Evolutionary conservation across 2,329 filamentous ascomycete species (phyloP).

Genomic region (Rhinocladiella mackenziei): DNA sequence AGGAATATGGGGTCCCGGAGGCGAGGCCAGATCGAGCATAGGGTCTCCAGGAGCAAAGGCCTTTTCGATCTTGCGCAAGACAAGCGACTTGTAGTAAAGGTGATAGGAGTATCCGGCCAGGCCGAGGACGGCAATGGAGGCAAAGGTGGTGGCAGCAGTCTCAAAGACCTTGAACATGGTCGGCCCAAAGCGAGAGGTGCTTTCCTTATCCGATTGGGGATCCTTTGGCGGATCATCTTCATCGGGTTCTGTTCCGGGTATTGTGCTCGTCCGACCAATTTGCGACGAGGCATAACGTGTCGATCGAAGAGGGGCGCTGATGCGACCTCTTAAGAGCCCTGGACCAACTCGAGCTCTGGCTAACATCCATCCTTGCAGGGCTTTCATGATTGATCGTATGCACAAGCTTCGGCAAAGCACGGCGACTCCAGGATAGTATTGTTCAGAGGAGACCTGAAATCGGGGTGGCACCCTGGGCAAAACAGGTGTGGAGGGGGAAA

Average conservation of each 20-base stretch:
- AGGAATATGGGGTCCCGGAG: slow-evolving; percentile 14
- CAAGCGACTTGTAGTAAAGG: slow-evolving; percentile 79
- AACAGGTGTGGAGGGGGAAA: no score
- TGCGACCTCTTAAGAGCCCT: slow-evolving; percentile 2
- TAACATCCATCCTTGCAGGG: slow-evolving; percentile 8
- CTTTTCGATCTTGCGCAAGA: slow-evolving; percentile 86
- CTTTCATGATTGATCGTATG: slow-evolving; percentile 13
- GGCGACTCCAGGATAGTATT: neutral
- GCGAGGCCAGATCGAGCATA: slow-evolving; percentile 70
- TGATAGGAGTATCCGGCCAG: slow-evolving; percentile 74
- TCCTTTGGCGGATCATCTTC: slow-evolving; percentile 18
- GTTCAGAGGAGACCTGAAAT: neutral
- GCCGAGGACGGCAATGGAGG: slow-evolving; percentile 68
- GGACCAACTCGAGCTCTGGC: slow-evolving; percentile 4
- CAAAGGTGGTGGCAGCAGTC: slow-evolving; percentile 69
- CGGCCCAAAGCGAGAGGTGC: slow-evolving; percentile 19
- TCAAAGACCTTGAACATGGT: slow-evolving; percentile 64
- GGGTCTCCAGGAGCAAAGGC: slow-evolving; percentile 92
- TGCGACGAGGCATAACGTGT: slow-evolving; percentile 18
- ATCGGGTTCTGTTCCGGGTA: slow-evolving; percentile 18
- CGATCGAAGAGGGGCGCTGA: neutral
- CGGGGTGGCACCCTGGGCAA: no score
- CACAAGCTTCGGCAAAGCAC: neutral
- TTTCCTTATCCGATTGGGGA: slow-evolving; percentile 12
- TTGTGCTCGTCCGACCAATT: slow-evolving; percentile 21